Percentiles rank a stretch among this genome's conserved stretches.
These are phyloP conservation scores for Globisporangium carolinianum DNA, from an alignment of 352 stramenopile genomes.

Conservation along the genomic window DNA sequence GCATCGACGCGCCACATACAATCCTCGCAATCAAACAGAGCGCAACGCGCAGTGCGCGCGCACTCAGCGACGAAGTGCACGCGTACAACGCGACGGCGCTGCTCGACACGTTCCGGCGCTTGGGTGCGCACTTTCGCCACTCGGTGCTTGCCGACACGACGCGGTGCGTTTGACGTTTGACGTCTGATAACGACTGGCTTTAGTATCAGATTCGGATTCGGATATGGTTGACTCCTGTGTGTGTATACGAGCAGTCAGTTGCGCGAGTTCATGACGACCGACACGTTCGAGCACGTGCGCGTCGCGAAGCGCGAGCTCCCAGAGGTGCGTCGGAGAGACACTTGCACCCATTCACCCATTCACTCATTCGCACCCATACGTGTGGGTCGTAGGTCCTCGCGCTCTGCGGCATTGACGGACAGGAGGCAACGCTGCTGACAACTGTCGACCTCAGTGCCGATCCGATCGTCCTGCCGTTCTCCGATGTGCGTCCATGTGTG, in stretches of 20 bases:
- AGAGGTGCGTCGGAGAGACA: constrained; percentile 14
- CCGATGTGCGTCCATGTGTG: constrained; percentile 20
- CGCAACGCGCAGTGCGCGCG: constrained; percentile 48
- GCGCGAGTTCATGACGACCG: constrained; percentile 47
- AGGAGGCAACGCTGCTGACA: constrained; percentile 52
- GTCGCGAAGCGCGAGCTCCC: constrained; percentile 35
- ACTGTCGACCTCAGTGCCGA: constrained; percentile 38
- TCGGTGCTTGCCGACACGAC: constrained; percentile 50
- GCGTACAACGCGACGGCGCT: constrained; percentile 62
- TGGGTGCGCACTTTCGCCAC: constrained; percentile 56
- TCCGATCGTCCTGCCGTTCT: constrained; percentile 57
- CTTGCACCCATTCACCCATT: no score
- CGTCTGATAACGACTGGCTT: neutral
- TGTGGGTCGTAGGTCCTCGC: constrained; percentile 24
- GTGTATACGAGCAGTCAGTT: constrained; percentile 32
- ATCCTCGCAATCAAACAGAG: constrained; percentile 69
- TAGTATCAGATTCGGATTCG: no score
- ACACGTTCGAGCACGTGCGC: constrained; percentile 63
- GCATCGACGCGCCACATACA: constrained; percentile 38
- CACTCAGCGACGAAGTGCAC: constrained; percentile 65
- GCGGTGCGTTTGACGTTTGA: constrained; percentile 25
- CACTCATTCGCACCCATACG: neutral
- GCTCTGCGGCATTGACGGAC: constrained; percentile 45
- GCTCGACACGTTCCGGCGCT: constrained; percentile 58
- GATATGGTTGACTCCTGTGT: no score